These are phyloP conservation scores for Neurospora sp. DNA, from an alignment of 495 filamentous ascomycete species.

Conservation along the genomic window DNA sequence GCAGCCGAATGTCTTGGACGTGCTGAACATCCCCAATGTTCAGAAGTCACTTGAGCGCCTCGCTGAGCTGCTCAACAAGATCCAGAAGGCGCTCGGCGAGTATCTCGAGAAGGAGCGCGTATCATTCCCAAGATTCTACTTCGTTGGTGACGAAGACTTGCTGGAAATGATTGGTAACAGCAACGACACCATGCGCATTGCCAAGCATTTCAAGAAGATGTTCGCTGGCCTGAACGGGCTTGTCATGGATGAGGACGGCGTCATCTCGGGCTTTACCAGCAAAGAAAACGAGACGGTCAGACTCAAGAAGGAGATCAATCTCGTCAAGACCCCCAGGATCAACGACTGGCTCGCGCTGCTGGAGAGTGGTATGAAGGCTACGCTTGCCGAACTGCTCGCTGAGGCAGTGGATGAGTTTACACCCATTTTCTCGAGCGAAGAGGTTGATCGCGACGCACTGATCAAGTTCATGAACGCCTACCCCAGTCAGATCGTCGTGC, in stretches of 20 bases:
- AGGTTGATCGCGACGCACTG: constrained; percentile 57
- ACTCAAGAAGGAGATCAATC: constrained; percentile 79
- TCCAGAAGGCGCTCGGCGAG: constrained; percentile 96
- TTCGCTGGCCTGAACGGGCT: constrained; percentile 90
- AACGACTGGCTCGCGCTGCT: constrained; percentile 94
- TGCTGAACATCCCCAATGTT: constrained; percentile 86
- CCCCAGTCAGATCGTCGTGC: constrained; percentile 89
- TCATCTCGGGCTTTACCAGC: constrained; percentile 85
- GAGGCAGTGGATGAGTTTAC: constrained; percentile 74
- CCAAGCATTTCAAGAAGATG: constrained; percentile 99
- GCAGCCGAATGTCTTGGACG: constrained; percentile 86
- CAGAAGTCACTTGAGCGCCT: constrained; percentile 93
- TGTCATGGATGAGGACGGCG: constrained; percentile 78
- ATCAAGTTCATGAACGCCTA: constrained; percentile 68
- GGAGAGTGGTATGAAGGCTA: constrained; percentile 87
- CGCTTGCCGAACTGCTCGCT: constrained; percentile 79
- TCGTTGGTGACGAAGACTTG: constrained; percentile 96
- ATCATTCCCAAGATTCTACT: constrained; percentile 97
- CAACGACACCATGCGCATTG: constrained; percentile 88
- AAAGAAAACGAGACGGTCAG: constrained; percentile 90
- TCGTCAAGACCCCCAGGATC: constrained; percentile 87
- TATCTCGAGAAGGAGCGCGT: constrained; percentile 96
- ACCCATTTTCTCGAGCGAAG: constrained; percentile 54
- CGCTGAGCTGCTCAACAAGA: constrained; percentile 93
- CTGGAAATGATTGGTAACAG: constrained; percentile 99